Base-by-base conservation (phyloP, 2,329 filamentous ascomycete species). In the Coniochaeta ligniaria region DNA sequence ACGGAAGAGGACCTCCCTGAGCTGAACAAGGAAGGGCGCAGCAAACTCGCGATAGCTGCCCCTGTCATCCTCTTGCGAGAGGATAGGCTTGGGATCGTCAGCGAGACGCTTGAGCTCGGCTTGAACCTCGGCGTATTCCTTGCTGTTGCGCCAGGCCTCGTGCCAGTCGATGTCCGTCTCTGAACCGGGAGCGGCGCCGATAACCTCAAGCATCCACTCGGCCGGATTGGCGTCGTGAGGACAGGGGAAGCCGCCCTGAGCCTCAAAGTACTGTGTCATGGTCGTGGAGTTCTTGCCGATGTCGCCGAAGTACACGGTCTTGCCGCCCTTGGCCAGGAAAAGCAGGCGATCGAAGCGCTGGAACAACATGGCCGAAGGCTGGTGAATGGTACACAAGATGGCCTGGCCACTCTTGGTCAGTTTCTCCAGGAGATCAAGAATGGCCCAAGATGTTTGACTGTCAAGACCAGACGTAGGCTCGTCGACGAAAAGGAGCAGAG, bases 301-400 rank as follows among this genome's bases (percentile, higher is more conserved):
- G 4, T 91, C 85, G 60, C 90, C 91, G 69, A 92, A 94, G 77
- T 95, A 95, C 54, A 94, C 88, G 1, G 89, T 92, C 70, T 80
- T 83, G 60, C 91, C 91, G 60, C 90, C 90, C 69, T 84, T 87
- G 36, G 87, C 86, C 17, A 95, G 78, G 77, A 95, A 91, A 35
- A 94, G 80, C 8, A 95, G 83, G 61, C 89, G 84, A 69, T 95
- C 91, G 71, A 95, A 97, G 61, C 91, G 89, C 72, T 96, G 91
- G 79, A 97, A 96, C 59, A 97, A 82, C 83, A 96, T 92, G 36
- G 93, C 92, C 16, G 91, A 96, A n/a, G 94, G 94, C 74, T 98
- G 94, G 73, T 98, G 94, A 63, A 97, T 97, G 0, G 94, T 97
- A 77, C 92, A 96, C n/a, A 97, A 86, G 74, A 97, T 91, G 58